Conservation (phyloP, 179 eudicot genomes). For the Nepenthes alata region DNA sequence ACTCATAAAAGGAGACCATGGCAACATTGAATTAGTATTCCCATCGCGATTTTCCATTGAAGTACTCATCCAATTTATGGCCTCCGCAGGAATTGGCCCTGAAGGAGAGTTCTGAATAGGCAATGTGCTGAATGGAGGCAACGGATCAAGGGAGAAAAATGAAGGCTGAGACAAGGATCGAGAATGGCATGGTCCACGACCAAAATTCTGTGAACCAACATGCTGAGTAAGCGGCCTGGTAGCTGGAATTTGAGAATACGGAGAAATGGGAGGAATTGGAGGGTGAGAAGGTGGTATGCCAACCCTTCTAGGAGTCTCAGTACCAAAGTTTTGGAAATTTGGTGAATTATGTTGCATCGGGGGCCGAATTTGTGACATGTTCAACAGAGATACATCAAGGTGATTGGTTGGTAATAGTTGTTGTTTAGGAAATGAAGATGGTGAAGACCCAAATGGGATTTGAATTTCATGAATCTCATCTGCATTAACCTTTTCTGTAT, state of each 20-base stretch:
- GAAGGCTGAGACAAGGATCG: constrained; percentile 72
- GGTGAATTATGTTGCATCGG: constrained; percentile 46
- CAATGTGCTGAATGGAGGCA: constrained; percentile 86
- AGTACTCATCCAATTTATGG: constrained; percentile 21
- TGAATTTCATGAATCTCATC: constrained; percentile 59
- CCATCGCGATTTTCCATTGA: constrained; percentile 54
- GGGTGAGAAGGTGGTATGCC: constrained; percentile 89
- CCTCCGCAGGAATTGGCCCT: constrained; percentile 18
- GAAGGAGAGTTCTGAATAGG: constrained; percentile 36
- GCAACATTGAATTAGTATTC: constrained; percentile 31
- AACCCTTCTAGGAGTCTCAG: constrained; percentile 31
- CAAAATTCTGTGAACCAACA: constrained; percentile 35
- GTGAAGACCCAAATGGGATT: constrained; percentile 47
- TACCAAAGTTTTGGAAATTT: constrained; percentile 19
- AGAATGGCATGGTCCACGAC: constrained; percentile 45
- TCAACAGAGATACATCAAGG: constrained; percentile 57
- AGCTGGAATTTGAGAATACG: constrained; percentile 59
- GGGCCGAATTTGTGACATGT: constrained; percentile 39
- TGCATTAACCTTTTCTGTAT: constrained; percentile 48
- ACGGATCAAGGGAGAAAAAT: constrained; percentile 53
- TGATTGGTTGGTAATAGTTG: constrained; percentile 33
- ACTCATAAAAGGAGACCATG: constrained; percentile 34
- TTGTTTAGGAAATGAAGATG: constrained; percentile 28
- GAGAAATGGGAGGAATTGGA: constrained; percentile 66
- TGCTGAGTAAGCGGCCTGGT: constrained; percentile 26